Evolutionary conservation across 2,329 filamentous ascomycete species (phyloP), one percentile per base, ranked within the genome.

Genomic region (Venturia asperata): DNA sequence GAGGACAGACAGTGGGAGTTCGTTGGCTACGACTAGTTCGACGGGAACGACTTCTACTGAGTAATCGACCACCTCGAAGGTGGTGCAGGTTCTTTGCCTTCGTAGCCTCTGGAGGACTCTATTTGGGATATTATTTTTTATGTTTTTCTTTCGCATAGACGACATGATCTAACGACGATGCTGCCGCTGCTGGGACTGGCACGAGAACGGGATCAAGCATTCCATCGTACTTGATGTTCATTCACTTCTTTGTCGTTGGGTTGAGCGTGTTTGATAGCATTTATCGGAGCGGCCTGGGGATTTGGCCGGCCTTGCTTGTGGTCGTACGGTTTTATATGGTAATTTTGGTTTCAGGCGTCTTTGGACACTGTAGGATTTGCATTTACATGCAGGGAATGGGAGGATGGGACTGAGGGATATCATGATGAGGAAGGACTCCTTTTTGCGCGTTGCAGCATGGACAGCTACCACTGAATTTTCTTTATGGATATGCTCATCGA

Each of bases 1-100:
- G 79, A 95, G 91, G 81, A 77, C 86, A 66, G 82, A 84, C 10
- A 58, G 52, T 37, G 52, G 52, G 15, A 58, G 27, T n/a, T 37
- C 27, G 7, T 37, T 58, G 27, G 30, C 15, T 11, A 58, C 30
- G 27, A 6, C 17, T 37, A 37, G 30, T 30, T 58, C 52, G 52
- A 34, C 52, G 15, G 15, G 30, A 6, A 34, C 27, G 30, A 58
- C 52, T 34, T 34, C 52, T n/a, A 58, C 30, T 34, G 52, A 58
- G 52, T 58, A 19, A 37, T 7, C 17, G 7, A 37, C 15, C 24
- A 19, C 49, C 24, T 30, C n/a, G 47, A 24, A 13, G 47, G 21
- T 24, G 13, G 5, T 56, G 7, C 6, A 34, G 3, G 39, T 41
- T 19, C 24, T 37, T 58, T 56, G 13, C 27, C 37, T 58, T 39